These are phyloP conservation scores for Glycyrrhiza uralensis DNA, from an alignment of 306 rosid genomes.

Conservation along the genomic window DNA sequence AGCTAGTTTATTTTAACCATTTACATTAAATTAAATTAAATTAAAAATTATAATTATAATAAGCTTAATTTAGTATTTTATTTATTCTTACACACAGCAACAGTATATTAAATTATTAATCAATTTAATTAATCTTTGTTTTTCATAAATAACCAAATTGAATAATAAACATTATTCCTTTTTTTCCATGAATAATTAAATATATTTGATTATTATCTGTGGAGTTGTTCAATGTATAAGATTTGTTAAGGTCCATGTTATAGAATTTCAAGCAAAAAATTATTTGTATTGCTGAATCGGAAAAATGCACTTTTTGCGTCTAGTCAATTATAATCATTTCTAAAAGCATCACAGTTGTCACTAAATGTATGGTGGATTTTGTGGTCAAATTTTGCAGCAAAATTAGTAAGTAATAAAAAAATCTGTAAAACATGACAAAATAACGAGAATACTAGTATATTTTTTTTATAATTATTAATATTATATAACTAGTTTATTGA, in stretches of 20 bases:
- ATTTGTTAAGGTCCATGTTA: background rate
- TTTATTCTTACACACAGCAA: no score
- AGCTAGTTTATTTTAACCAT: background rate
- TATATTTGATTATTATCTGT: background rate
- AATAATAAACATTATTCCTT: no score
- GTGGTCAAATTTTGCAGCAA: background rate
- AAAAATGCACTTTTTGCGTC: background rate
- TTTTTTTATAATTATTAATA: no score
- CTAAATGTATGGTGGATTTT: background rate
- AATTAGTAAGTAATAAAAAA: background rate
- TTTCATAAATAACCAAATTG: no score
- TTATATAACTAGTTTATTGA: no score
- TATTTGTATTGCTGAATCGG: background rate
- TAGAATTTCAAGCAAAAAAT: background rate
- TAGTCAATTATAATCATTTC: background rate
- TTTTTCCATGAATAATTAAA: background rate
- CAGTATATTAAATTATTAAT: no score
- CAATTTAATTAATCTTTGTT: no score
- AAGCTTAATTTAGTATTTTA: no score
- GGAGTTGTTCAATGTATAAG: background rate
- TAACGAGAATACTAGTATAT: no score
- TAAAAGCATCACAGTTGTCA: background rate
- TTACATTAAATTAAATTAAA: background rate
- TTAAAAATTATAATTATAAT: no score
- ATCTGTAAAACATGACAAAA: no score